Evolutionary conservation across 2,329 filamentous ascomycete genomes (phyloP).

Genomic region (Fusarium nygamai): DNA sequence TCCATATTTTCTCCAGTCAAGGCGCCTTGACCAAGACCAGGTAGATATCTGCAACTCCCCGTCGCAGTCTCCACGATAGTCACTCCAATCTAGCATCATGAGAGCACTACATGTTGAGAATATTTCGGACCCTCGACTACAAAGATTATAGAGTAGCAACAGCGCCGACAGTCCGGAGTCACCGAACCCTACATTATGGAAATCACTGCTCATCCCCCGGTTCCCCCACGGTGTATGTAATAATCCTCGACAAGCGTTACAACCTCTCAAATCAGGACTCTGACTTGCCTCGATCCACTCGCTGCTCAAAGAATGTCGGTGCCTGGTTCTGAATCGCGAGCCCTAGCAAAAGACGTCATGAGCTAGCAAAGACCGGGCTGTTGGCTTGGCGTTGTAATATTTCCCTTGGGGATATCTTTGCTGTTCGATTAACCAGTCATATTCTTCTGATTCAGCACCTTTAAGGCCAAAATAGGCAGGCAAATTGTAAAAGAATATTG

Average conservation of each 20-base stretch:
- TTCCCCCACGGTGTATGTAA: neutral
- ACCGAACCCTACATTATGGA: constrained; percentile 1
- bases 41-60: neutral
- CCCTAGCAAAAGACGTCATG: constrained; percentile 8
- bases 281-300: neutral
- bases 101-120: neutral
- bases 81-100: neutral
- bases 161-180: constrained; percentile 18
- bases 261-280: neutral
- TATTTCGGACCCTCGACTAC: neutral
- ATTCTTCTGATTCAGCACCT: neutral
- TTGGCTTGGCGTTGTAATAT: constrained; percentile 11
- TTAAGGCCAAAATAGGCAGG: neutral
- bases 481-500: no score
- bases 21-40: neutral
- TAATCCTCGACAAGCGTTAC: constrained; percentile 8
- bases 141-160: neutral
- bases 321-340: constrained; percentile 4
- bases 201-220: neutral
- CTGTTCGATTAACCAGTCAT: neutral
- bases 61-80: neutral
- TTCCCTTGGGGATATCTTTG: neutral
- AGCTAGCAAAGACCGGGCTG: neutral
- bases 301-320: constrained; percentile 4
- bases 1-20: constrained; percentile 9